Evolutionary conservation across 2,329 filamentous ascomycete genomes (phyloP), one percentile per base, ranked within the genome.

Genomic region (Fusarium sp.): DNA sequence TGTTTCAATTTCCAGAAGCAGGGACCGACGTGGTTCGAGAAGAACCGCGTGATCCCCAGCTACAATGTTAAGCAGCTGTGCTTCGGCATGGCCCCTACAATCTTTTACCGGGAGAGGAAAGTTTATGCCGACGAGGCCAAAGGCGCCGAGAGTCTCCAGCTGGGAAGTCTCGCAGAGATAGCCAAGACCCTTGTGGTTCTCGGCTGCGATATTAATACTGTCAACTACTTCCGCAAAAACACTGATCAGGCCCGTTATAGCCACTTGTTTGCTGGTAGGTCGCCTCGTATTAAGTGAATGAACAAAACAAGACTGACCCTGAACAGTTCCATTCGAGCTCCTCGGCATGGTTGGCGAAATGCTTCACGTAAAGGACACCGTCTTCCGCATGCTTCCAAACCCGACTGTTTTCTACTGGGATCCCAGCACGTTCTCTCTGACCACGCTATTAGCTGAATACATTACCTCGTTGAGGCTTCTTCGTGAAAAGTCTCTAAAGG

Each of bases 311-410:
- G 7, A 6, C 34, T 63, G 9, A 58, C 15, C 2, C 3, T 2
- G 0, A 33, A 13, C 4, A 71, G 70, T 72, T 10, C 58, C 67
- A 0, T 72, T 72, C 6, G 70, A 72, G 33, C 72, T 83, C 2
- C 75, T 83, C 2, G 81, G 80, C 2, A 83, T 83, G 81, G 66
- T 82, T 3, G 79, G 77, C 1, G 72, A 75, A 7, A 75, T 77
- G 1, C 54, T 81, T 17, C 78, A 81, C 4, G 73, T 82, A 1
- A 75, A 76, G 2, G 76, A 78, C 5, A 79, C 76, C 6, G 77
- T 73, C 22, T 84, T 82, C 58, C 77, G 78, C 28, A 79, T 81
- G 75, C 73, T 84, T 2, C 82, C 81, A 1, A 84, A 84, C 56
- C 82, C 81, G 0, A 80, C 71, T 1, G 44, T 66, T 0, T 72